phyloP scores from a whole-genome alignment of 148 eudicot genomes.

The Pharnaceum exiguum region DNA sequence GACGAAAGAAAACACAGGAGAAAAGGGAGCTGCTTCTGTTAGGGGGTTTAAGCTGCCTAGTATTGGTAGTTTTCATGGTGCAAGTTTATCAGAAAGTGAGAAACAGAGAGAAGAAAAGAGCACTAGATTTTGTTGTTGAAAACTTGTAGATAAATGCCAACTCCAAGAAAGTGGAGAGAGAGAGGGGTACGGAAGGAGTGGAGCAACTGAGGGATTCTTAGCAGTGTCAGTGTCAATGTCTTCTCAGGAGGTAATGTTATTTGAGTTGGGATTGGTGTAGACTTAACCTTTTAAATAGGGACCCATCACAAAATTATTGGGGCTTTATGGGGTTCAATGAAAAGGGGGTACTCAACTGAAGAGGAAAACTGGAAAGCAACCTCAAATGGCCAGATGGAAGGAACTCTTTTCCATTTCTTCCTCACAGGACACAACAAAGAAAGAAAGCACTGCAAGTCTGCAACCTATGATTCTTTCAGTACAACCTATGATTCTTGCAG shows the following conservation, averaged over 20 bases:
- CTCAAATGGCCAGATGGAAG: too few species aligned
- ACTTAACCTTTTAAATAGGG: too few species aligned
- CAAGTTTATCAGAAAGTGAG: neutral
- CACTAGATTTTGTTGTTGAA: neutral
- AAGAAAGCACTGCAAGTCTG: too few species aligned
- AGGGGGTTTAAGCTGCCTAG: slow-evolving; percentile 46
- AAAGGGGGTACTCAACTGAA: too few species aligned
- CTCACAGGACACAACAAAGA: too few species aligned
- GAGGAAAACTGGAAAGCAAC: too few species aligned
- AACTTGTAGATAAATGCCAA: too few species aligned
- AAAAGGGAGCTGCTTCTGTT: slow-evolving; percentile 42
- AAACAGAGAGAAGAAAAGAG: neutral
- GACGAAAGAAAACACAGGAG: slow-evolving; percentile 76
- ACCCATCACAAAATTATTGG: too few species aligned
- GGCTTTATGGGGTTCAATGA: too few species aligned
- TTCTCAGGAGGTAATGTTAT: neutral
- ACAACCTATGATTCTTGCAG: too few species aligned
- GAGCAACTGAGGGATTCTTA: neutral
- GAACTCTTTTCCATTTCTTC: neutral
- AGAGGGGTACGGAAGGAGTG: slow-evolving; percentile 12
- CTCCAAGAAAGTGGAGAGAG: neutral
- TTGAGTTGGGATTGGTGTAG: slow-evolving; percentile 25
- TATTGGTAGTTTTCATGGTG: slow-evolving; percentile 23
- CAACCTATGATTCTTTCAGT: too few species aligned
- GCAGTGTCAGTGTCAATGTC: neutral